Evolutionary conservation across 2,329 filamentous ascomycete genomes (phyloP).

Genomic region (Dactylellina cionopaga): DNA sequence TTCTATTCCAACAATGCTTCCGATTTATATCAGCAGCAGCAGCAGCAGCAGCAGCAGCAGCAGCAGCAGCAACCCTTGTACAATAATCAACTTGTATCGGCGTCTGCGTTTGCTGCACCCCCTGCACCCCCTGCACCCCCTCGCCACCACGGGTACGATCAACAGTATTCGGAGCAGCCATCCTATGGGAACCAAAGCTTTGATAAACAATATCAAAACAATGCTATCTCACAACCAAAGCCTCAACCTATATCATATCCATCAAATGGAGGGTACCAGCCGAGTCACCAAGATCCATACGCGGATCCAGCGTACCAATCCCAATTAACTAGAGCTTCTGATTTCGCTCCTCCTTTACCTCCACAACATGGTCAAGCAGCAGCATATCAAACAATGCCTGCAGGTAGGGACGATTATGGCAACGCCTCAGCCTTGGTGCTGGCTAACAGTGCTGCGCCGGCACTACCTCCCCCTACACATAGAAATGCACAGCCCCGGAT

Average conservation of each 20-base stretch:
- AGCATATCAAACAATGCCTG: constrained; percentile 27
- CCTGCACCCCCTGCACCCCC: constrained; percentile 20
- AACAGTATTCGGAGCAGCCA: constrained; percentile 34
- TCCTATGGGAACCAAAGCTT: constrained; percentile 23
- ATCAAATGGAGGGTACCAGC: constrained; percentile 15
- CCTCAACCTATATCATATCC: constrained; percentile 24
- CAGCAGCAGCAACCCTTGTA: constrained; percentile 1
- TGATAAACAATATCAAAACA: constrained; percentile 25
- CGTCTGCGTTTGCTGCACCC: constrained; percentile 20
- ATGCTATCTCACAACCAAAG: constrained; percentile 5
- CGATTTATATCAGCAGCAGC: constrained; percentile 31
- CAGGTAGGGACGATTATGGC: constrained; percentile 23
- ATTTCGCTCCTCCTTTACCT: constrained; percentile 30
- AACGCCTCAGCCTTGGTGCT: constrained; percentile 24
- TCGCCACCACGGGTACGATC: constrained; percentile 37
- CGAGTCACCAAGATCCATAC: constrained; percentile 33
- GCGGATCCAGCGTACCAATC: constrained; percentile 38
- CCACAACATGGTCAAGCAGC: constrained; percentile 33
- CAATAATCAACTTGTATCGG: constrained; percentile 31
- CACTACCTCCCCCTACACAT: constrained; percentile 34
- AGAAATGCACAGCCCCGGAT: constrained; percentile 32
- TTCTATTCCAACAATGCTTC: constrained; percentile 29
- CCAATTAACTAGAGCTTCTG: constrained; percentile 31
- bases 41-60: neutral
- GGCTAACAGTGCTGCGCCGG: constrained; percentile 1